These are phyloP conservation scores for Lactarius pseudohatsudake DNA, from an alignment of 768 basidiomycete species.

Conservation along the genomic window DNA sequence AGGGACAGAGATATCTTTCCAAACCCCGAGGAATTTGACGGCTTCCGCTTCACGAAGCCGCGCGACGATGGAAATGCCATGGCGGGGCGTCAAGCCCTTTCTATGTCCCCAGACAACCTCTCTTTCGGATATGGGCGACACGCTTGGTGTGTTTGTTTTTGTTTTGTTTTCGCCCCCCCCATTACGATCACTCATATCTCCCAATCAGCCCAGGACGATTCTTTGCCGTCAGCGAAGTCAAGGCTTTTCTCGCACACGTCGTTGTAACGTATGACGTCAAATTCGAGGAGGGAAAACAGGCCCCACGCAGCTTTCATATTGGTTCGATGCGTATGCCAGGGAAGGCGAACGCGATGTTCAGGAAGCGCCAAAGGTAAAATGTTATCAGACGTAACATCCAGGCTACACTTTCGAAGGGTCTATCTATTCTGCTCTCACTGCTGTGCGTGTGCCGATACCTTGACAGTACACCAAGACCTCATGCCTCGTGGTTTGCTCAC, in stretches of 20 bases:
- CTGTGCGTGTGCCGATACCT: too few species aligned
- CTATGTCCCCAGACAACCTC: conserved; percentile 36
- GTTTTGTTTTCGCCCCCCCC: background rate
- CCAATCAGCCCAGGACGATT: conserved; percentile 32
- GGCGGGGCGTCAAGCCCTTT: conserved; percentile 32
- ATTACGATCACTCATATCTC: background rate
- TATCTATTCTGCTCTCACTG: too few species aligned
- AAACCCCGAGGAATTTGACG: conserved; percentile 42
- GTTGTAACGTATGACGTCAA: conserved; percentile 33
- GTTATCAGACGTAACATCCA: too few species aligned
- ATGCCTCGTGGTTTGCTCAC: too few species aligned
- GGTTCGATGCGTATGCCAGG: conserved; percentile 12
- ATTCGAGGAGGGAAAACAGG: conserved; percentile 25
- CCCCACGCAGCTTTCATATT: conserved; percentile 9
- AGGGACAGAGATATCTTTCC: conserved; percentile 44
- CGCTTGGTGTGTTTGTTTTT: conserved; percentile 31
- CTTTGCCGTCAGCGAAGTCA: conserved; percentile 32
- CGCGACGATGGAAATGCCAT: conserved; percentile 28
- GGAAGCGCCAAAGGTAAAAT: conserved; percentile 24
- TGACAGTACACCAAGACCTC: too few species aligned
- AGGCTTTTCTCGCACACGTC: conserved; percentile 32
- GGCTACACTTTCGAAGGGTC: too few species aligned
- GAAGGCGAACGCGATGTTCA: conserved; percentile 30
- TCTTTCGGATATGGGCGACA: conserved; percentile 35
- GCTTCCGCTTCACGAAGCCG: conserved; percentile 42